These are phyloP conservation scores for Peniophora sp. DNA, from an alignment of 1,284 basidiomycete genomes.

Conservation along the genomic window DNA sequence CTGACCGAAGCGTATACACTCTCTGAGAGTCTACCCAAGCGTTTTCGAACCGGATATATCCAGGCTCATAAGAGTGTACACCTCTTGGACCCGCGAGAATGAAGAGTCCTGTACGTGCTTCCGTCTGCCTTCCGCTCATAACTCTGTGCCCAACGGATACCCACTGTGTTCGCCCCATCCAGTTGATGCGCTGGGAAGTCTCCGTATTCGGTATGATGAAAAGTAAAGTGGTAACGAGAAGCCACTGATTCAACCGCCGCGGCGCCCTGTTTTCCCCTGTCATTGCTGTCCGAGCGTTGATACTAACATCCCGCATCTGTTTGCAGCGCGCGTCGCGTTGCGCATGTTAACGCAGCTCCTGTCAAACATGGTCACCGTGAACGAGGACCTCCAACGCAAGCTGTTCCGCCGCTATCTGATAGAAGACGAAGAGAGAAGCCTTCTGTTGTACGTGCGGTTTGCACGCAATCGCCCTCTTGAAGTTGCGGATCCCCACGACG, in stretches of 20 bases:
- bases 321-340: constrained; percentile 45
- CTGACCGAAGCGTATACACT: constrained; percentile 2
- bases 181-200: not conserved
- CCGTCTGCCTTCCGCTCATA: too few relatives aligned
- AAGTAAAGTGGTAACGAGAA: not conserved
- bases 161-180: not conserved
- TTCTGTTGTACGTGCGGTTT: constrained; percentile 60
- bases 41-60: constrained; percentile 57
- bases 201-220: not conserved
- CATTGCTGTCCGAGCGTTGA: too few relatives aligned
- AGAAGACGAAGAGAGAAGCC: constrained; percentile 63
- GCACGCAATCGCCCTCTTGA: not conserved
- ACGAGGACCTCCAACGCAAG: constrained; percentile 43
- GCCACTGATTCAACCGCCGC: not conserved
- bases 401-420: constrained; percentile 60
- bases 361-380: constrained; percentile 68
- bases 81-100: constrained; percentile 56
- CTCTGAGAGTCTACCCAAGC: constrained; percentile 24
- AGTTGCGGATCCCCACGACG: constrained; percentile 1
- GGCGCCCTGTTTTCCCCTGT: too few relatives aligned
- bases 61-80: constrained; percentile 54
- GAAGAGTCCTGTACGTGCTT: constrained; percentile 40
- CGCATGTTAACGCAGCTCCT: constrained; percentile 61
- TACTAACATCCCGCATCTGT: not conserved
- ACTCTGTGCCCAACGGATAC: too few relatives aligned